These are phyloP conservation scores for Golovinomyces cichoracearum DNA, from an alignment of 2,329 filamentous ascomycete species.

Conservation along the genomic window DNA sequence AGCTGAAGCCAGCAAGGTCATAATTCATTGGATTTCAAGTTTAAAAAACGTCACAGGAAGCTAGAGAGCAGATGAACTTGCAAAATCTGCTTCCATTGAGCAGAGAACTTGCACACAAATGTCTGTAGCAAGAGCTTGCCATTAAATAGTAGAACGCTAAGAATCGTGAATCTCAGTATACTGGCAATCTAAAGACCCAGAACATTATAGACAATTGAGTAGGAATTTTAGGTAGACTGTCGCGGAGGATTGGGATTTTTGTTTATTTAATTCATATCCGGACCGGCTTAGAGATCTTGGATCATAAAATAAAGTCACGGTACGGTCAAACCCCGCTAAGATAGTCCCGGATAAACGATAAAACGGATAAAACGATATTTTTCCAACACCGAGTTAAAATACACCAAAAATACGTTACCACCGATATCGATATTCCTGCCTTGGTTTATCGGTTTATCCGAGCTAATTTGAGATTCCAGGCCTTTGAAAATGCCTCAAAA, in stretches of 20 bases:
- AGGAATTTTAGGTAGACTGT: not conserved
- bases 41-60: not conserved
- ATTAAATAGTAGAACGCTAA: not conserved
- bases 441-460: no score
- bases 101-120: not conserved
- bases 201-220: not conserved
- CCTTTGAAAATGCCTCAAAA: no score
- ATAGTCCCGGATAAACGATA: no score
- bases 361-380: no score
- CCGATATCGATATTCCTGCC: no score
- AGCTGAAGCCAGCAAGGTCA: not conserved
- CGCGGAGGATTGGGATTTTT: not conserved
- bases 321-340: no score
- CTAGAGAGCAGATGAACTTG: not conserved
- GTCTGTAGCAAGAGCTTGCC: not conserved
- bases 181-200: not conserved
- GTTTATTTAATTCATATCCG: no score
- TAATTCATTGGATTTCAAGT: not conserved
- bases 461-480: no score
- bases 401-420: no score
- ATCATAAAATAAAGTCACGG: no score
- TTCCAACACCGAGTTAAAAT: no score
- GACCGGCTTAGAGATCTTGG: no score
- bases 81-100: not conserved
- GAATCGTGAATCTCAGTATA: not conserved